Evolutionary conservation across 495 filamentous ascomycete species (phyloP).

Genomic region (Penicillium psychrofluorescens): DNA sequence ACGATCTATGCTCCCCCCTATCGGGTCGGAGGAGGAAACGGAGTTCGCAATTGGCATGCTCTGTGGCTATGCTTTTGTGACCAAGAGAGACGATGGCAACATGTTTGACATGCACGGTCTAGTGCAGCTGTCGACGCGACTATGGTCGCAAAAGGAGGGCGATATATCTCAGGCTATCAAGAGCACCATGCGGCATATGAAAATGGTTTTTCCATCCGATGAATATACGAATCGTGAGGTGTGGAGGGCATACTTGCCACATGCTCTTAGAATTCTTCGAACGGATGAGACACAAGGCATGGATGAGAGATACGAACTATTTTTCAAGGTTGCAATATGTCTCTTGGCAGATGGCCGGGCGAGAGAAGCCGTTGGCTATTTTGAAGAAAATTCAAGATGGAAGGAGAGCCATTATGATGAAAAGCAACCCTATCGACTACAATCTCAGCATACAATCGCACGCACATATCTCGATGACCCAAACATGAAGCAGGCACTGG

Average conservation of each 20-base stretch:
- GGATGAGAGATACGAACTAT: slow-evolving; percentile 7
- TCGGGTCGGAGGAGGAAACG: background rate
- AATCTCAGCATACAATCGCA: too few relatives aligned
- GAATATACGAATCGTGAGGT: slow-evolving; percentile 18
- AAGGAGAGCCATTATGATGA: background rate
- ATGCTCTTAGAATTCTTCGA: slow-evolving; percentile 11
- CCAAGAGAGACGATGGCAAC: slow-evolving; percentile 2
- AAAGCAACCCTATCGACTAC: too few relatives aligned
- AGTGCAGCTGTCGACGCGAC: slow-evolving; percentile 34
- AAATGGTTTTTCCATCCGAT: slow-evolving; percentile 19
- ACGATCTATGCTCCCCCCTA: too few relatives aligned
- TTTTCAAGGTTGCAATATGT: too few relatives aligned
- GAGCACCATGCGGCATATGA: slow-evolving; percentile 12
- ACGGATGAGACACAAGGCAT: slow-evolving; percentile 5
- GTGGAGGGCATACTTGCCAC: slow-evolving; percentile 27
- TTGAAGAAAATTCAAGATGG: slow-evolving; percentile 16
- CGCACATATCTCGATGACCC: too few relatives aligned
- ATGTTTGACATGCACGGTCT: slow-evolving; percentile 37
- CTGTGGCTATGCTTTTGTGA: slow-evolving; percentile 21
- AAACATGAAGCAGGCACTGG: too few relatives aligned
- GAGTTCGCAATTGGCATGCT: slow-evolving; percentile 20
- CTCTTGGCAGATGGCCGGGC: slow-evolving; percentile 11
- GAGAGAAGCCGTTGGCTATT: slow-evolving; percentile 19
- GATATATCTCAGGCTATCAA: slow-evolving; percentile 3
- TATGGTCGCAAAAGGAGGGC: slow-evolving; percentile 18